These are phyloP conservation scores for Panaeolus cyanescens DNA, from an alignment of 768 basidiomycete species.

Conservation along the genomic window DNA sequence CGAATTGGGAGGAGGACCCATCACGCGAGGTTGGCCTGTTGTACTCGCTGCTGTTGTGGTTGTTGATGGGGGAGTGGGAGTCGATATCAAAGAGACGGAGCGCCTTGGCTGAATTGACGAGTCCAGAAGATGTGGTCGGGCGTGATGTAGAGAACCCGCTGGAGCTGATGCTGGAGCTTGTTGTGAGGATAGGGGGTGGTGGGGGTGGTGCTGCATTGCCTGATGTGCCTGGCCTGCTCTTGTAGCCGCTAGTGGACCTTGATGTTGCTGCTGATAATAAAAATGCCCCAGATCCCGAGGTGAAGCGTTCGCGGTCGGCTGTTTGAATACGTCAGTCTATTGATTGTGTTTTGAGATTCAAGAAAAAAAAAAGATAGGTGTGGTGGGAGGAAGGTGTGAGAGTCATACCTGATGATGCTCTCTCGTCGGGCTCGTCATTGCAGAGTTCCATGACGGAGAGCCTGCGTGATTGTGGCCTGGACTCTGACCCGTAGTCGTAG, in stretches of 20 bases:
- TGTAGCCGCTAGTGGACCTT: background rate
- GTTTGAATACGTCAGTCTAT: conserved; percentile 6
- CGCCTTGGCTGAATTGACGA: conserved; percentile 41
- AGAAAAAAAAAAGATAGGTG: too few relatives aligned
- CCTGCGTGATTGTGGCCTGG: conserved; percentile 76
- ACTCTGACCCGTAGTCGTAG: conserved; percentile 74
- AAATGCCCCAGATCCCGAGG: conserved; percentile 37
- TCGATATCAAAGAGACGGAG: conserved; percentile 19
- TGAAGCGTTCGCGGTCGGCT: conserved; percentile 14
- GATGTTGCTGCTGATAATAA: conserved; percentile 32
- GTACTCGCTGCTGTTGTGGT: background rate
- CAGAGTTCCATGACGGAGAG: conserved; percentile 89
- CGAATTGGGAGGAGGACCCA: background rate
- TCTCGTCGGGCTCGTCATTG: conserved; percentile 51
- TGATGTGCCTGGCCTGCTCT: conserved; percentile 39
- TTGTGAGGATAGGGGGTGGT: conserved; percentile 3
- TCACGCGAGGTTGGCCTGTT: background rate
- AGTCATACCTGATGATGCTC: background rate
- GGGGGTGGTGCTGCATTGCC: too few relatives aligned
- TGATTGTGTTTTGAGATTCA: too few relatives aligned
- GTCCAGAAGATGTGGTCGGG: conserved; percentile 46
- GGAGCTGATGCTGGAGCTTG: conserved; percentile 5
- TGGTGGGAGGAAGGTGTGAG: too few relatives aligned
- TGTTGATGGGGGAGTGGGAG: too few relatives aligned
- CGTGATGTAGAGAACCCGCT: conserved; percentile 20